Conservation (phyloP, 805 yeast species). For the Monosporozyma servazzii region DNA sequence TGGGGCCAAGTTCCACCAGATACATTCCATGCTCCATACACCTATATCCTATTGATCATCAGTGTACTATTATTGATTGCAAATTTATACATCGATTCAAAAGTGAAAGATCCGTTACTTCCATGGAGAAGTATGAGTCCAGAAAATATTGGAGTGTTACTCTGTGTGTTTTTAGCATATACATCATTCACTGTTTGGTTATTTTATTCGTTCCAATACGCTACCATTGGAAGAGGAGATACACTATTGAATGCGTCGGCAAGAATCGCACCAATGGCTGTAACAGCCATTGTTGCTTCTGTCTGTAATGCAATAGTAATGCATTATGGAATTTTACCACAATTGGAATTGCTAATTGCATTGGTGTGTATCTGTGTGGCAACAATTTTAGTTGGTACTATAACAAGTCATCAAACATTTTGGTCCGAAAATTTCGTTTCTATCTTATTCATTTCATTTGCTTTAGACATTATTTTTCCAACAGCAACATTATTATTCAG, state of each 20-base stretch:
- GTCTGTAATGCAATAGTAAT: slow-evolving; percentile 11
- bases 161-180: slow-evolving; percentile 33
- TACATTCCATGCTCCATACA: slow-evolving; percentile 50
- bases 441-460: slow-evolving; percentile 45
- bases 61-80: slow-evolving; percentile 34
- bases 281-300: slow-evolving; percentile 47
- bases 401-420: slow-evolving; percentile 45
- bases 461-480: slow-evolving; percentile 64
- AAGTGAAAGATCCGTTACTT: slow-evolving; percentile 39
- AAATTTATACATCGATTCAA: slow-evolving; percentile 33
- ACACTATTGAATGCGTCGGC: slow-evolving; percentile 36
- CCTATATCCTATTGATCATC: slow-evolving; percentile 41
- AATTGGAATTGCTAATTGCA: slow-evolving; percentile 4
- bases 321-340: slow-evolving; percentile 4
- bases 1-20: slow-evolving; percentile 62
- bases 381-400: slow-evolving; percentile 37
- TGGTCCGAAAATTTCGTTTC: slow-evolving; percentile 49
- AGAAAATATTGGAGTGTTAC: slow-evolving; percentile 2
- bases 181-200: slow-evolving; percentile 52
- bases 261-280: slow-evolving; percentile 33
- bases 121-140: slow-evolving; percentile 28
- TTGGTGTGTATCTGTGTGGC: not conserved
- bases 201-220: slow-evolving; percentile 42
- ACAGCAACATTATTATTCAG: slow-evolving; percentile 52
- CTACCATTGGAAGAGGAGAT: slow-evolving; percentile 37